Evolutionary conservation across 139 green algal species (phyloP).

Genomic region (Chlamydomonas schloesseri): DNA sequence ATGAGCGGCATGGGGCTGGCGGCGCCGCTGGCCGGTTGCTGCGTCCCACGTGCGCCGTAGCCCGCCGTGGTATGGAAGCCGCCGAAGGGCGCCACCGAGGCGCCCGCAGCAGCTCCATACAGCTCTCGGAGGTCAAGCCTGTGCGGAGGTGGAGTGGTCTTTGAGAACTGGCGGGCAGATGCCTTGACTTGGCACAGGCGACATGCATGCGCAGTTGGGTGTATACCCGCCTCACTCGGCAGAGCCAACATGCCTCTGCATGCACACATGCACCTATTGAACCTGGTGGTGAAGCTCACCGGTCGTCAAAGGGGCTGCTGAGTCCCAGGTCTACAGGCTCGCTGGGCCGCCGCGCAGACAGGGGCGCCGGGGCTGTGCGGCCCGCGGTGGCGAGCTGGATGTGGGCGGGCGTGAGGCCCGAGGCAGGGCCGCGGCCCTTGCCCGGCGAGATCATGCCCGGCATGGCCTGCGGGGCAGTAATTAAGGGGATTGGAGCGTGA

Average conservation of each 20-base stretch:
- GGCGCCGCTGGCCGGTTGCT: neutral
- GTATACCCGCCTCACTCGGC: too few species aligned
- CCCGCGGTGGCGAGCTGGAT: neutral
- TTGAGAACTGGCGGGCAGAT: too few species aligned
- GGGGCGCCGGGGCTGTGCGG: neutral
- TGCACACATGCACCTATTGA: too few species aligned
- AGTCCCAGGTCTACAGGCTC: neutral
- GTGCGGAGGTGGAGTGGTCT: too few species aligned
- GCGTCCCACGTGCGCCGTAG: too few species aligned
- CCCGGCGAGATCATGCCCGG: constrained; percentile 2
- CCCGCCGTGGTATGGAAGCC: neutral
- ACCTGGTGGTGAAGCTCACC: too few species aligned
- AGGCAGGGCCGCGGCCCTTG: constrained; percentile 3
- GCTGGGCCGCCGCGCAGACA: neutral
- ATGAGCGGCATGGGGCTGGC: constrained; percentile 8
- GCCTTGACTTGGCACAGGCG: too few species aligned
- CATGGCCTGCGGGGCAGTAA: constrained; percentile 4
- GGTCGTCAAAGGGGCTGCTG: constrained; percentile 27
- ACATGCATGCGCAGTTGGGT: too few species aligned
- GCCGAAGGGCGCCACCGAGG: neutral
- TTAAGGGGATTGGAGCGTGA: too few species aligned
- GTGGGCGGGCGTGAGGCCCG: neutral
- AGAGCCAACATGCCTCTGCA: too few species aligned
- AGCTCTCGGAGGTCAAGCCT: constrained; percentile 8
- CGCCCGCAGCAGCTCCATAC: neutral